Base-by-base conservation (phyloP, 441 rosid genomes). In the Syzygium syzygioides region DNA sequence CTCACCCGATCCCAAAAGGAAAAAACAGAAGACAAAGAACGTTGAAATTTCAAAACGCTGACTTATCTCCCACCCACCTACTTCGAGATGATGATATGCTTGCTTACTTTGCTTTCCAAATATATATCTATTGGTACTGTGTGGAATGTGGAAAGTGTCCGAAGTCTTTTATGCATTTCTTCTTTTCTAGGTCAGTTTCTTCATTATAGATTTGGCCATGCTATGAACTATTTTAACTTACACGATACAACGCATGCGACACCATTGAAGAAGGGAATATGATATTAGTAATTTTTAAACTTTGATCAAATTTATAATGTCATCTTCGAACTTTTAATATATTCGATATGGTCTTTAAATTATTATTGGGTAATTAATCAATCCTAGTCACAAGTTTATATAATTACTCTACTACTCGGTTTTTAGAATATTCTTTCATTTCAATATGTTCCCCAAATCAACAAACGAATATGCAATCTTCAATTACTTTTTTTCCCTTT, bases 231-330 rank as follows among this genome's bases (percentile, higher is more conserved):
- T 30, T n/a, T 14, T 66, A 32, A 66, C 23, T 17, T 64, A 19
- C 17, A 30, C 1, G 1, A 64, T 8, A 64, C 76, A 15, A 30
- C 41, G 19, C 76, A 1, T 0, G 8, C 5, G 8, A 18, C 14
- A 19, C 6, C 3, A 68, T 68, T 34, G 37, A 68, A 68, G 6
- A 34, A 34, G 8, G 62, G 1, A 68, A 19, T 19, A 68, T 5
- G 15, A 19, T 4, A 1, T 34, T 9, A 26, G 0, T 34, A 20
- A 1, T 34, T 5, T 23, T 11, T 37, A 3, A 71, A 71, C 0
- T 37, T 71, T 20, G 8, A 6, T 7, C 1, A 0, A 37, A 3
- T 3, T 4, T 11, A 0, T 1, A 23, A 71, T 23, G 1, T 11
- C 7, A 10, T 71, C 2, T 1, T 71, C 9, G 3, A 37, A 71